Conservation (phyloP, 2,329 filamentous ascomycete genomes). For the Exophiala viscosa region DNA sequence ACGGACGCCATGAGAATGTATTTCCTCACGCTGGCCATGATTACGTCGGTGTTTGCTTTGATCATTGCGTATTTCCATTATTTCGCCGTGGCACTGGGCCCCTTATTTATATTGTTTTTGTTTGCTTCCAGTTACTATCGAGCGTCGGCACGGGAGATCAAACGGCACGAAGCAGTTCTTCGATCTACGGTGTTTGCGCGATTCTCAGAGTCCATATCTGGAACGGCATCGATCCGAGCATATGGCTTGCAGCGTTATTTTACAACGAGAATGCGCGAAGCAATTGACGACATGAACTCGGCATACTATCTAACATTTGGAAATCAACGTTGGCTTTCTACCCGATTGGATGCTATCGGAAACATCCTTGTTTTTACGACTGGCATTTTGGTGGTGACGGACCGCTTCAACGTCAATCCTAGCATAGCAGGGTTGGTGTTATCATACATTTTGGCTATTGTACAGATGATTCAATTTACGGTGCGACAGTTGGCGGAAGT, state of each 20-base stretch:
- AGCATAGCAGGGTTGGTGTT: slow-evolving; percentile 84
- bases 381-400: slow-evolving; percentile 87
- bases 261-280: slow-evolving; percentile 61
- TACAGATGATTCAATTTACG: slow-evolving; percentile 94
- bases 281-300: slow-evolving; percentile 87
- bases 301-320: slow-evolving; percentile 94
- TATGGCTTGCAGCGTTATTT: slow-evolving; percentile 81
- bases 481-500: slow-evolving; percentile 92
- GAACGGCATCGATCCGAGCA: slow-evolving; percentile 79
- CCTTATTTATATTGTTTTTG: slow-evolving; percentile 72
- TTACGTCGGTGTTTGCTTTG: slow-evolving; percentile 76
- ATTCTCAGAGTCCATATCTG: slow-evolving; percentile 83
- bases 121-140: slow-evolving; percentile 85
- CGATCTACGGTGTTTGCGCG: slow-evolving; percentile 85
- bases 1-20: slow-evolving; percentile 91
- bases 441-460: slow-evolving; percentile 88
- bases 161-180: slow-evolving; percentile 86
- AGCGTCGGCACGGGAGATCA: slow-evolving; percentile 86
- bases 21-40: slow-evolving; percentile 77
- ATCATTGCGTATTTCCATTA: slow-evolving; percentile 96
- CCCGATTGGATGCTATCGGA: slow-evolving; percentile 79
- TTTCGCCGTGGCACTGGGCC: slow-evolving; percentile 67
- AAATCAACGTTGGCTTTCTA: slow-evolving; percentile 88
- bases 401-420: slow-evolving; percentile 77
- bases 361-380: slow-evolving; percentile 81